phyloP scores from a whole-genome alignment of 768 basidiomycete species.

The Harrya chromipes region DNA sequence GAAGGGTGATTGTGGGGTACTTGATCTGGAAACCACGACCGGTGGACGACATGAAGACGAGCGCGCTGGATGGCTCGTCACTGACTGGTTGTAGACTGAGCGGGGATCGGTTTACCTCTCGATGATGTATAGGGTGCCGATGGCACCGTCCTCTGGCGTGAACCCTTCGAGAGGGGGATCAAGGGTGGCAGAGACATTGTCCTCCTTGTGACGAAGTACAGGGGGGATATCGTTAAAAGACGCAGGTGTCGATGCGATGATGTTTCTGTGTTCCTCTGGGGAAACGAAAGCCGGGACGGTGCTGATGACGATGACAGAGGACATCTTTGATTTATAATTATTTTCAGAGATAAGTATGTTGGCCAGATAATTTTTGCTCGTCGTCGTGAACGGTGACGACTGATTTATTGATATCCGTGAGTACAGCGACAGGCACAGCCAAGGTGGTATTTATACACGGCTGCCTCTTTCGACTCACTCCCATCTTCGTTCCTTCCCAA shows the following conservation, averaged over 20 bases:
- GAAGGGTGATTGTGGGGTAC: slow-evolving; percentile 89
- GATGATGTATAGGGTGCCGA: slow-evolving; percentile 78
- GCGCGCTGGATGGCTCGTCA: slow-evolving; percentile 47
- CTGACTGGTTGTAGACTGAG: slow-evolving; percentile 4
- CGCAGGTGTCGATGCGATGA: slow-evolving; percentile 76
- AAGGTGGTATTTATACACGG: slow-evolving; percentile 13
- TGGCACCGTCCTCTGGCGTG: slow-evolving; percentile 43
- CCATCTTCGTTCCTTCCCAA: background rate
- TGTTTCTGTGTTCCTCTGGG: slow-evolving; percentile 61
- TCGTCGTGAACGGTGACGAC: background rate
- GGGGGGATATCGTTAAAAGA: slow-evolving; percentile 87
- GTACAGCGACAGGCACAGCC: slow-evolving; percentile 13
- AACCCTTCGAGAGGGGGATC: slow-evolving; percentile 69
- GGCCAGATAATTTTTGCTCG: background rate
- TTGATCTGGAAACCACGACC: slow-evolving; percentile 78
- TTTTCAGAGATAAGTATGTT: background rate
- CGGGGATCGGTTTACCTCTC: slow-evolving; percentile 59
- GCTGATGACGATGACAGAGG: slow-evolving; percentile 33
- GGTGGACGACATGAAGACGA: slow-evolving; percentile 71
- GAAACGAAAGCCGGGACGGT: slow-evolving; percentile 46
- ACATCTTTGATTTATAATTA: background rate
- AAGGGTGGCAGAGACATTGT: slow-evolving; percentile 63
- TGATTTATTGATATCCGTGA: too few relatives aligned
- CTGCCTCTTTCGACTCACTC: background rate
- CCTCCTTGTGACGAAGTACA: slow-evolving; percentile 70